These are phyloP conservation scores for Rhinocladiella similis DNA, from an alignment of 2,329 filamentous ascomycete genomes.

Conservation along the genomic window DNA sequence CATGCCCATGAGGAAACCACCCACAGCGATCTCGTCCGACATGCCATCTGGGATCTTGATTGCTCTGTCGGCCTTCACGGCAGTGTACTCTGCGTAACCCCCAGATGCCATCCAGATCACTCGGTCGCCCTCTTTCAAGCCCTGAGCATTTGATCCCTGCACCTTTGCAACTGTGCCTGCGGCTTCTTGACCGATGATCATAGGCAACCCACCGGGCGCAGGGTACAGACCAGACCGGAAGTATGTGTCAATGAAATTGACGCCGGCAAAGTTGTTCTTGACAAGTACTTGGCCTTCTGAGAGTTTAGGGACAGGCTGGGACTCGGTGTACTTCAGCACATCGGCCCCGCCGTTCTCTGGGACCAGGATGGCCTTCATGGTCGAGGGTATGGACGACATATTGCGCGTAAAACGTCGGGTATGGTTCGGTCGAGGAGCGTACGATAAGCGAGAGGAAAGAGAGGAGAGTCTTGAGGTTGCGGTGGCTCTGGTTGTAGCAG, in stretches of 20 bases:
- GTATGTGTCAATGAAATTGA: constrained; percentile 93
- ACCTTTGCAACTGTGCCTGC: constrained; percentile 68
- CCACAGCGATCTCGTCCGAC: constrained; percentile 63
- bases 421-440: background rate
- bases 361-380: constrained; percentile 73
- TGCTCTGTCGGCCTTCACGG: constrained; percentile 54
- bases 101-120: constrained; percentile 66
- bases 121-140: constrained; percentile 65
- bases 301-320: constrained; percentile 68
- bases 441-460: constrained; percentile 4
- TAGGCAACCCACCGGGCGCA: constrained; percentile 62
- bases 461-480: constrained; percentile 6
- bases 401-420: constrained; percentile 4
- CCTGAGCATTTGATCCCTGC: constrained; percentile 52
- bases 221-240: constrained; percentile 83
- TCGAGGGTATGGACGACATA: constrained; percentile 35
- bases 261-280: constrained; percentile 74
- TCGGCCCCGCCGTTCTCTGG: constrained; percentile 71
- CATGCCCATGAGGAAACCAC: constrained; percentile 74
- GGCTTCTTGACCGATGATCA: constrained; percentile 77
- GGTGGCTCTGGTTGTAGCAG: constrained; percentile 1
- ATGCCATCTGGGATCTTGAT: constrained; percentile 66
- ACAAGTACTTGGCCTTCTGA: constrained; percentile 74
- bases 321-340: constrained; percentile 68
- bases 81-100: constrained; percentile 62